These are phyloP conservation scores for Ophiosphaerella herpotricha DNA, from an alignment of 2,329 filamentous ascomycete species.

Conservation along the genomic window DNA sequence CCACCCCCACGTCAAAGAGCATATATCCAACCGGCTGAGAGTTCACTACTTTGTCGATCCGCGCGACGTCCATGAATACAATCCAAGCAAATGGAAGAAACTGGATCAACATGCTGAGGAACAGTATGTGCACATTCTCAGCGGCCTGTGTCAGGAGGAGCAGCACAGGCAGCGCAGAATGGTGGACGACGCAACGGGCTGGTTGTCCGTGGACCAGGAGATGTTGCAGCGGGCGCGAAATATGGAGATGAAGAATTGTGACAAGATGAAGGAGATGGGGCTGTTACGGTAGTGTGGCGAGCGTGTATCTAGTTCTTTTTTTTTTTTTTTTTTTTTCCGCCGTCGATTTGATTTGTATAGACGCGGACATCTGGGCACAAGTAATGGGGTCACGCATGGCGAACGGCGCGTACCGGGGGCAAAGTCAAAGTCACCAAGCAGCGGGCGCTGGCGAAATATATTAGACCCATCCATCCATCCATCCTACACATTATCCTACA, in stretches of 20 bases:
- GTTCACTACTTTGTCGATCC: constrained; percentile 88
- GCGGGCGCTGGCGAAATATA: too few relatives aligned
- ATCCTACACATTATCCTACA: too few relatives aligned
- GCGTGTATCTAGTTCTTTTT: too few relatives aligned
- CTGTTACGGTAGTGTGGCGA: constrained; percentile 1
- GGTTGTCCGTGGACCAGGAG: constrained; percentile 80
- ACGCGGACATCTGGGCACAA: too few relatives aligned
- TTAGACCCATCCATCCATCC: too few relatives aligned
- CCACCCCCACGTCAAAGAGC: constrained; percentile 74
- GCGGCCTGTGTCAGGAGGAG: constrained; percentile 76
- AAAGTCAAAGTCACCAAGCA: too few relatives aligned
- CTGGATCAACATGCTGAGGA: constrained; percentile 80
- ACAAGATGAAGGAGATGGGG: constrained; percentile 57
- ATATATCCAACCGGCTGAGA: constrained; percentile 70
- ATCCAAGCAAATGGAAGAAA: constrained; percentile 68
- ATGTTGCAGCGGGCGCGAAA: constrained; percentile 74
- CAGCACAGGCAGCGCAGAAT: constrained; percentile 66
- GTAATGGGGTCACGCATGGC: too few relatives aligned
- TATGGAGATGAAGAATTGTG: constrained; percentile 65
- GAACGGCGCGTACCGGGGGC: too few relatives aligned
- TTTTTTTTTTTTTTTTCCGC: too few relatives aligned
- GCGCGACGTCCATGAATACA: constrained; percentile 72
- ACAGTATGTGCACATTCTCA: constrained; percentile 70
- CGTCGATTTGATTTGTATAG: too few relatives aligned
- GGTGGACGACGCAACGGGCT: constrained; percentile 79